These are phyloP conservation scores for Colletotrichum destructivum DNA, from an alignment of 2,329 filamentous ascomycete genomes.

Conservation along the genomic window DNA sequence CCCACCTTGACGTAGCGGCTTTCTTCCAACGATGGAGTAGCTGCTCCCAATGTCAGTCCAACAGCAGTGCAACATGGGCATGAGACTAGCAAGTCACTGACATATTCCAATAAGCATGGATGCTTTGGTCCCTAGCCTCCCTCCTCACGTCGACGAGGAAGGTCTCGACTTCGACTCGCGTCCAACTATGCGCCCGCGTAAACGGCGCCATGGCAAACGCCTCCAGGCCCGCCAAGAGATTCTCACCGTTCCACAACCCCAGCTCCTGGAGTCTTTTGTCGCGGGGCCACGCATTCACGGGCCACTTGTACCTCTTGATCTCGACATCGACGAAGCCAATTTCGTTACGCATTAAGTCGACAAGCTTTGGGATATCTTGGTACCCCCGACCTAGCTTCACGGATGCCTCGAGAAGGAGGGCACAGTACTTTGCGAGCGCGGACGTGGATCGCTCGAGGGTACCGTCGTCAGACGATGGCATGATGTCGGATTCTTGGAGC, in stretches of 20 bases:
- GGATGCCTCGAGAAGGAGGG: constrained; percentile 50
- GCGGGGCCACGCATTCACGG: constrained; percentile 64
- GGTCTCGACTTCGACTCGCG: background rate
- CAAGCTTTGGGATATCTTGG: constrained; percentile 22
- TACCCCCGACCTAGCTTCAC: constrained; percentile 50
- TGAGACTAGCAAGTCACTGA: background rate
- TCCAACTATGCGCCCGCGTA: background rate
- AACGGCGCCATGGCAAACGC: background rate
- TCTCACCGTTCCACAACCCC: background rate
- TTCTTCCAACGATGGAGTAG: background rate
- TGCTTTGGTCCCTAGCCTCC: background rate
- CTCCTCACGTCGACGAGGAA: background rate
- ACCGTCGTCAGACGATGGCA: constrained; percentile 58
- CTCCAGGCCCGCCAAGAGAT: background rate
- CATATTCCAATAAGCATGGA: background rate
- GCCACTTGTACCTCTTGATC: constrained; percentile 64
- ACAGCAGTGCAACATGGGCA: background rate
- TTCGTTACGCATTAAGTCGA: constrained; percentile 59
- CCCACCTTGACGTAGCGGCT: background rate
- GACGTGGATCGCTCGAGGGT: constrained; percentile 47
- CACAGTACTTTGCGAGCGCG: constrained; percentile 50
- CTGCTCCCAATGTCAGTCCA: too few relatives aligned
- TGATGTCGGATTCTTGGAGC: constrained; percentile 58
- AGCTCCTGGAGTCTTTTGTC: background rate
- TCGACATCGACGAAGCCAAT: constrained; percentile 68